Conservation (phyloP, 306 rosid genomes). For the Rubus idaeus region DNA sequence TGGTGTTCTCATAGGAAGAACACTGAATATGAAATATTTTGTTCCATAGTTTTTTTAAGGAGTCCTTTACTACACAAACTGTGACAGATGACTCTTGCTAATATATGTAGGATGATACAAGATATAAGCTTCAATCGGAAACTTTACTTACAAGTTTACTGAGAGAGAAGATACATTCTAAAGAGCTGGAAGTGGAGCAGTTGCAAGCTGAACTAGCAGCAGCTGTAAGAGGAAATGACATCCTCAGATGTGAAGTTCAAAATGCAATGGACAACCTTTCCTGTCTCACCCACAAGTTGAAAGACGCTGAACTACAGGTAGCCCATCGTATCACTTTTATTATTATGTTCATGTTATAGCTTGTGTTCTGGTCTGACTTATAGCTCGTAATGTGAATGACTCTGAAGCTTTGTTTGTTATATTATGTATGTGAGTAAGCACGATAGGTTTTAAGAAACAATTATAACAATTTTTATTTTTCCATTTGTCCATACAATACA, state of each 20-base stretch:
- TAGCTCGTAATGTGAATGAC: not conserved
- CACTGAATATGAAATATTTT: not conserved
- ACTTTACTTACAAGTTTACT: slow-evolving; percentile 68
- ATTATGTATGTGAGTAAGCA: not conserved
- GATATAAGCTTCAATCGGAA: slow-evolving; percentile 81
- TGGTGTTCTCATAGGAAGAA: not conserved
- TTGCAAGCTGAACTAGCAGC: slow-evolving; percentile 89
- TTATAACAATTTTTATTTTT: not conserved
- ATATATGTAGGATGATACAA: slow-evolving; percentile 47
- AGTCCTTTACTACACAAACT: not conserved
- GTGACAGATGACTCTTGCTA: slow-evolving; percentile 15
- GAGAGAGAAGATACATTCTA: slow-evolving; percentile 77
- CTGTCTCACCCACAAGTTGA: slow-evolving; percentile 57
- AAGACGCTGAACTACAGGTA: slow-evolving; percentile 91
- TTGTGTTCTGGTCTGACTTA: not conserved
- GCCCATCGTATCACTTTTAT: slow-evolving; percentile 14
- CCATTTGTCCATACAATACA: no score
- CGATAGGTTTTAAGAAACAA: not conserved
- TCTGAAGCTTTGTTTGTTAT: not conserved
- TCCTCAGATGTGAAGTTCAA: slow-evolving; percentile 75
- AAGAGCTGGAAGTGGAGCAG: slow-evolving; percentile 84
- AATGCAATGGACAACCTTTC: slow-evolving; percentile 75
- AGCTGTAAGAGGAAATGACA: slow-evolving; percentile 86
- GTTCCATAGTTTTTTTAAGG: not conserved
- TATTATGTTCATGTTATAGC: not conserved